Conservation (phyloP, 257 asterid genomes). For the Mitragyna speciosa region DNA sequence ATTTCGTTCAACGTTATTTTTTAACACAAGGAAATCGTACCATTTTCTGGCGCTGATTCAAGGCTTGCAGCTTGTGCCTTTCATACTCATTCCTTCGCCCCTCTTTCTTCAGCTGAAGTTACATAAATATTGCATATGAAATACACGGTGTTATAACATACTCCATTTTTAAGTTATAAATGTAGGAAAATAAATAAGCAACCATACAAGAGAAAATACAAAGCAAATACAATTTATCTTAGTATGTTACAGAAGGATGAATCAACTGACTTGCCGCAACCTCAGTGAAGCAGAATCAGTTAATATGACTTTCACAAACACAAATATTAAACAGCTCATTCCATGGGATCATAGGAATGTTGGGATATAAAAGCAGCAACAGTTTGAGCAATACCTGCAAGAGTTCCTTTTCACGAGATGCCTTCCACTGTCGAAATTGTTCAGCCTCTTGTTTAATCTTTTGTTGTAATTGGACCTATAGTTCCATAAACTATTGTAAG, state of each 20-base stretch:
- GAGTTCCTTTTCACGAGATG: slow-evolving; percentile 92
- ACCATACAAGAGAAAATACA: background rate
- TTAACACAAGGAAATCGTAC: slow-evolving; percentile 33
- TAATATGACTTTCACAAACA: background rate
- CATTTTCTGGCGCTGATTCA: slow-evolving; percentile 97
- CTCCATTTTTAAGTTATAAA: background rate
- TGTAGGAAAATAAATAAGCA: background rate
- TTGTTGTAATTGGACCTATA: slow-evolving; percentile 90
- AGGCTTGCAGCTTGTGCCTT: slow-evolving; percentile 90
- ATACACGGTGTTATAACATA: background rate
- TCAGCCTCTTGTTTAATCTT: slow-evolving; percentile 98
- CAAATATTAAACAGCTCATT: background rate
- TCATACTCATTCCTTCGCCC: slow-evolving; percentile 98
- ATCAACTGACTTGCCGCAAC: background rate
- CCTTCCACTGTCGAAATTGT: slow-evolving; percentile 98
- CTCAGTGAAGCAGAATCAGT: background rate
- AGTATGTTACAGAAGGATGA: background rate
- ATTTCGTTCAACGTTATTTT: background rate
- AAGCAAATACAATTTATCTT: background rate
- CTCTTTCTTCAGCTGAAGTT: slow-evolving; percentile 83
- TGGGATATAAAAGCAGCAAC: background rate
- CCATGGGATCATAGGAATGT: background rate
- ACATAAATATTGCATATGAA: background rate
- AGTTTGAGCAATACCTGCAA: slow-evolving; percentile 57
- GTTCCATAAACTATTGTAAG: slow-evolving; percentile 18